These are phyloP conservation scores for Psilocybe subaeruginosa DNA, from an alignment of 768 basidiomycete species.

Conservation along the genomic window DNA sequence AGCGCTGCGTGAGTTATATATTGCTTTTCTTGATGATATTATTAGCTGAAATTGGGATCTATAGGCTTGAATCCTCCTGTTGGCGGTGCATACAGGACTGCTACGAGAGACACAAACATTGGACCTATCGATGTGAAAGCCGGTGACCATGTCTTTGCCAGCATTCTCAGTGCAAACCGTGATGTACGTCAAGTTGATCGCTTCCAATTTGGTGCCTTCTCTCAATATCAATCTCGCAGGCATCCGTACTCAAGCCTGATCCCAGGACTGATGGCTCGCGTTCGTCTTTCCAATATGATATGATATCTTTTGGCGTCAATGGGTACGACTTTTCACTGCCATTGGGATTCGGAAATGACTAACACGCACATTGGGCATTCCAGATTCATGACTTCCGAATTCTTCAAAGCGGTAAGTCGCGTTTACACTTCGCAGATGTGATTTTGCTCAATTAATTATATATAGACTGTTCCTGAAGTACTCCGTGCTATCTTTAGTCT, in stretches of 20 bases:
- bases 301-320: conserved; percentile 19
- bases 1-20: conserved; percentile 43
- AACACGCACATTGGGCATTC: neutral
- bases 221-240: conserved; percentile 18
- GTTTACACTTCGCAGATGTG: neutral
- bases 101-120: conserved; percentile 27
- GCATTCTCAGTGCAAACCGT: conserved; percentile 39
- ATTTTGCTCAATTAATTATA: neutral
- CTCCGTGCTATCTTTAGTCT: conserved; percentile 48
- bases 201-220: neutral
- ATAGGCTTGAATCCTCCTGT: conserved; percentile 39
- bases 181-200: conserved; percentile 34
- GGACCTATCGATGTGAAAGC: conserved; percentile 30
- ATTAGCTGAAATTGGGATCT: neutral
- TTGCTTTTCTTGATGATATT: no score
- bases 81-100: conserved; percentile 44
- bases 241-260: conserved; percentile 24
- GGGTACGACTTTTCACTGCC: conserved; percentile 6
- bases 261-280: conserved; percentile 24
- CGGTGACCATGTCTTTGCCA: conserved; percentile 36
- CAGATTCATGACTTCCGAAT: conserved; percentile 36
- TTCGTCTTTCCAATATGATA: conserved; percentile 24
- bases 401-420: conserved; percentile 40
- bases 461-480: conserved; percentile 46
- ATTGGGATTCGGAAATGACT: no score